Evolutionary conservation across 371 early-diverging fungal genomes (phyloP).

Genomic region (Lichtheimia corymbifera): DNA sequence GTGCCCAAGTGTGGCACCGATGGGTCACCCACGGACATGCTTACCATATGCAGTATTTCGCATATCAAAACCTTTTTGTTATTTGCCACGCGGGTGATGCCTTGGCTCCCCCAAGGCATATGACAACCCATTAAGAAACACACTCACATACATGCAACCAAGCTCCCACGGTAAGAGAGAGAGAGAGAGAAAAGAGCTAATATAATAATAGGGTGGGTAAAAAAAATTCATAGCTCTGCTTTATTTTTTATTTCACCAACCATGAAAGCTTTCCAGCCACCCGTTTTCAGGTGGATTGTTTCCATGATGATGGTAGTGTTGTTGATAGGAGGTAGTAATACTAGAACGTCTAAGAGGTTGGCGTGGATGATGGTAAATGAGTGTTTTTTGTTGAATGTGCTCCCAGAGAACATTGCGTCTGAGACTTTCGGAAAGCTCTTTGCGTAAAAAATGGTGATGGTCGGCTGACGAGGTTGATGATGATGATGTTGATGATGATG

Average conservation of each 20-base stretch:
- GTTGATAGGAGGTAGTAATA: conserved; percentile 1
- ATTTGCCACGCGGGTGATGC: too few species aligned
- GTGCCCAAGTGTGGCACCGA: too few species aligned
- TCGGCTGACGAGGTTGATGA: conserved; percentile 10
- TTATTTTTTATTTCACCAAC: conserved; percentile 12
- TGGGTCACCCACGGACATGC: too few species aligned
- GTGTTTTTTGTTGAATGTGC: conserved; percentile 31
- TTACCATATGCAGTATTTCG: too few species aligned
- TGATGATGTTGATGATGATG: conserved; percentile 10
- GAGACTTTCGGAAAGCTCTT: conserved; percentile 28
- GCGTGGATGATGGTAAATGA: conserved; percentile 10
- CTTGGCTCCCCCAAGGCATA: too few species aligned
- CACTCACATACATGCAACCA: too few species aligned
- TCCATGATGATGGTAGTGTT: not conserved
- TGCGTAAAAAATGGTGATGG: conserved; percentile 13
- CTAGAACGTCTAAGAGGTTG: not conserved
- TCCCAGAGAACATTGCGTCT: conserved; percentile 27
- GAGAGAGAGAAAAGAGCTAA: too few species aligned
- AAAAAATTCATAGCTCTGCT: too few species aligned
- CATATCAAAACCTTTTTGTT: too few species aligned
- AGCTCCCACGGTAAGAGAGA: too few species aligned
- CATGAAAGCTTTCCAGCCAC: conserved; percentile 30
- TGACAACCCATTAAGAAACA: too few species aligned
- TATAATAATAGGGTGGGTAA: too few species aligned
- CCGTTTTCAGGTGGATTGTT: conserved; percentile 20